Evolutionary conservation across 2,329 filamentous ascomycete genomes (phyloP).

Genomic region (Xylariaceae sp.): DNA sequence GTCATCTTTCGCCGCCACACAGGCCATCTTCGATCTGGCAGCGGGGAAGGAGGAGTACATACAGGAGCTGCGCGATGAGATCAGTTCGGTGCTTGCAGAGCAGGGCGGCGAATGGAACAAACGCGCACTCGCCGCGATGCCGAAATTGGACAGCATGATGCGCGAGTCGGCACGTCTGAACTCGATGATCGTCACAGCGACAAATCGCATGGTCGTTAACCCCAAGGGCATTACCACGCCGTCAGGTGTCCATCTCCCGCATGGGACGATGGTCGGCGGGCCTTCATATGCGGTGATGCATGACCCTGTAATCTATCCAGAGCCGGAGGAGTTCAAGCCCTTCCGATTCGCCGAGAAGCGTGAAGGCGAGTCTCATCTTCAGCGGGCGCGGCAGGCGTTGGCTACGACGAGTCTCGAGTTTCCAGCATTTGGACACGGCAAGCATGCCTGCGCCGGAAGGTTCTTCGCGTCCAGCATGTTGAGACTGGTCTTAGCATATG

Average conservation of each 20-base stretch:
- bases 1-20: slow-evolving; percentile 46
- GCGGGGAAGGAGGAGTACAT: slow-evolving; percentile 47
- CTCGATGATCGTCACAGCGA: slow-evolving; percentile 41
- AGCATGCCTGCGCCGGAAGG: neutral
- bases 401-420: neutral
- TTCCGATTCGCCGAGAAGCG: neutral
- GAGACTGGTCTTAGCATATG: neutral
- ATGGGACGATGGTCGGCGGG: slow-evolving; percentile 39
- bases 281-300: slow-evolving; percentile 33
- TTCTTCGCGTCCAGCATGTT: neutral
- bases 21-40: slow-evolving; percentile 52
- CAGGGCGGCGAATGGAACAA: slow-evolving; percentile 43
- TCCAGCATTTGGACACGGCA: neutral
- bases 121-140: slow-evolving; percentile 43
- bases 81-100: slow-evolving; percentile 41
- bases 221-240: slow-evolving; percentile 43
- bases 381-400: neutral
- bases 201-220: slow-evolving; percentile 34
- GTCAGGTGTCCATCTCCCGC: slow-evolving; percentile 44
- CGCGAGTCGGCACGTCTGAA: slow-evolving; percentile 49
- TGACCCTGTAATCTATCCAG: neutral
- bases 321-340: neutral
- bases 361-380: neutral
- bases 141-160: slow-evolving; percentile 50
- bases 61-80: slow-evolving; percentile 53